phyloP scores from a whole-genome alignment of 345 rosid species.

The Excoecaria agallocha region DNA sequence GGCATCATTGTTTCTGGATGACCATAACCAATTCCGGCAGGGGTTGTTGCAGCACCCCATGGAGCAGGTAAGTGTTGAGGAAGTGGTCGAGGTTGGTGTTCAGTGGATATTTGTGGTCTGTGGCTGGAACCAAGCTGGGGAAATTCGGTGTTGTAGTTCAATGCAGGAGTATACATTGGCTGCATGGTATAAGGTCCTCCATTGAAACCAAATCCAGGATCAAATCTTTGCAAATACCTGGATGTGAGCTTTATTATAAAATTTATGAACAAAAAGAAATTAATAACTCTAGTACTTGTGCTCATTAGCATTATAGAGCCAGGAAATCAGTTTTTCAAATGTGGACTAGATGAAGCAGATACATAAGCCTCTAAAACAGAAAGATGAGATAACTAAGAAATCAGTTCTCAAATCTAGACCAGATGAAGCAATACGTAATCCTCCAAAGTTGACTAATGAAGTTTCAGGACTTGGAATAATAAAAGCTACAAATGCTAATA shows the following conservation, averaged over 20 bases:
- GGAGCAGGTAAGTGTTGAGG: slow-evolving; percentile 59
- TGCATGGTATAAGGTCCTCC: slow-evolving; percentile 59
- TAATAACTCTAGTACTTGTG: background rate
- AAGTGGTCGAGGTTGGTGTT: slow-evolving; percentile 50
- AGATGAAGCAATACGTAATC: background rate
- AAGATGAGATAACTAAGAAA: background rate
- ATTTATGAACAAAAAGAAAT: background rate
- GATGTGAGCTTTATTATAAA: slow-evolving; percentile 13
- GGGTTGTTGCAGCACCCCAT: slow-evolving; percentile 49
- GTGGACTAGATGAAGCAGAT: too few species aligned
- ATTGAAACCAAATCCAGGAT: slow-evolving; percentile 73
- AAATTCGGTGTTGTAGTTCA: slow-evolving; percentile 81
- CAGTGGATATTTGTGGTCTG: slow-evolving; percentile 58
- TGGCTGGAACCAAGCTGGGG: slow-evolving; percentile 69
- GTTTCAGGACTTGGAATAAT: background rate
- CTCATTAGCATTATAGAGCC: too few species aligned
- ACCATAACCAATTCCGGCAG: slow-evolving; percentile 63
- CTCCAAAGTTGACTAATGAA: background rate
- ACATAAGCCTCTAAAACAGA: too few species aligned
- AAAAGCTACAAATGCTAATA: background rate
- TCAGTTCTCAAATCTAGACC: background rate
- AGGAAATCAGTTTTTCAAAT: too few species aligned
- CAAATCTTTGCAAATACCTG: slow-evolving; percentile 80
- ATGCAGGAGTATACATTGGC: slow-evolving; percentile 66
- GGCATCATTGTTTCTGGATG: slow-evolving; percentile 72